A percentile compares a stretch with the other conserved stretches of the same genome.
These are phyloP conservation scores for Xenosphaeropsis pyriputrescens DNA, from an alignment of 2,329 filamentous ascomycete species.

Conservation along the genomic window DNA sequence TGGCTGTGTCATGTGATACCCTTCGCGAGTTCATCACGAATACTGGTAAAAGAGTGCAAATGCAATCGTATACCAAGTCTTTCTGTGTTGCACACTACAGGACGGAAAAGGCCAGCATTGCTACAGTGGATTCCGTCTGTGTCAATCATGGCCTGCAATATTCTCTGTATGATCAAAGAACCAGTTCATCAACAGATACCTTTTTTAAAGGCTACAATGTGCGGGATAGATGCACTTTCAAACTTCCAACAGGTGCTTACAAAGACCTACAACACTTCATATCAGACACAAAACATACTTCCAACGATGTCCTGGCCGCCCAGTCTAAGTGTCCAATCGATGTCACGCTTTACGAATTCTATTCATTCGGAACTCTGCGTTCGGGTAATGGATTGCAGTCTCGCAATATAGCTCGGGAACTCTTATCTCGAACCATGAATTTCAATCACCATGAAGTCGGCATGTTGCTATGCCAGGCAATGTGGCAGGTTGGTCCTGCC, in stretches of 20 bases:
- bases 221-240: constrained; percentile 21
- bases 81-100: constrained; percentile 18
- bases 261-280: constrained; percentile 13
- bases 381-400: constrained; percentile 34
- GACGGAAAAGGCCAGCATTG: constrained; percentile 9
- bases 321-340: constrained; percentile 30
- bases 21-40: constrained; percentile 1
- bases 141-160: constrained; percentile 29
- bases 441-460: constrained; percentile 32
- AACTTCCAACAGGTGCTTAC: constrained; percentile 18
- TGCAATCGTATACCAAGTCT: constrained; percentile 7
- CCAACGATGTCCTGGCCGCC: constrained; percentile 36
- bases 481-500: constrained; percentile 29
- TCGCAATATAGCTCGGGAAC: constrained; percentile 36
- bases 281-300: constrained; percentile 10
- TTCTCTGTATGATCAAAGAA: constrained; percentile 19
- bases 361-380: constrained; percentile 31
- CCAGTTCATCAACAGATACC: constrained; percentile 4
- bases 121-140: constrained; percentile 23
- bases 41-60: constrained; percentile 2
- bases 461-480: constrained; percentile 31
- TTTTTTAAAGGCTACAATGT: constrained; percentile 14
- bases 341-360: constrained; percentile 37
- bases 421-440: constrained; percentile 30
- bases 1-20: neutral